Evolutionary conservation across 768 basidiomycete genomes (phyloP), one percentile per base, ranked within the genome.

Genomic region (Serendipita sp.): DNA sequence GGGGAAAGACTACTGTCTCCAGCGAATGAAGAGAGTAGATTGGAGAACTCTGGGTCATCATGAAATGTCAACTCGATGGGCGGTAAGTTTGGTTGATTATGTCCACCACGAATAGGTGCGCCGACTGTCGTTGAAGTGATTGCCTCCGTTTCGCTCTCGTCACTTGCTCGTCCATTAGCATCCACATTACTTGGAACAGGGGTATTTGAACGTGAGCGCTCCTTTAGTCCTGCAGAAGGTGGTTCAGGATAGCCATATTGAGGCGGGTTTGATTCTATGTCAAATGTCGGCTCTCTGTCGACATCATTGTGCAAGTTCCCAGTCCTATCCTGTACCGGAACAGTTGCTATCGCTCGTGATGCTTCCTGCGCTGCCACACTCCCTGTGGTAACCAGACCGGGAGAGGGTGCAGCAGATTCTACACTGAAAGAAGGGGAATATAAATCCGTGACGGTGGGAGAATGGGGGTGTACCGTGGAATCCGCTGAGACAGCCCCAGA

Each of bases 111-210:
- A 13, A 53, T 31, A 18, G 48, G 29, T 10, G 16, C 55, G n/a
- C 34, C 34, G 27, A 60, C 29, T 11, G 27, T 18, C n/a, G 36
- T n/a, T 29, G 23, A 27, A n/a, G 27, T 23, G 29, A n/a, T 29
- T n/a, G 16, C 55, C 23, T 60, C 55, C 8, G 18, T 60, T n/a
- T 60, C 55, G 33, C 55, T 60, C 16, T 60, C 55, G n/a, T 60
- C 55, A 2, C 55, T 60, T 31, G 55, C 55, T 60, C 55, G 18
- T n/a, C 55, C 55, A 60, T 29, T 60, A n/a, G 55, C 55, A 60
- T 60, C 55, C 16, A 60, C 55, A n/a, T 60, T 60, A 29, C 55
- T 60, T n/a, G 55, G 55, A n/a, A 60, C 55, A 27, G 55, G 55
- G 36, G 55, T 60, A 36, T 37, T 33, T 4, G 55, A 60, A n/a